phyloP scores from a whole-genome alignment of 768 basidiomycete species.

The Collybia nuda region DNA sequence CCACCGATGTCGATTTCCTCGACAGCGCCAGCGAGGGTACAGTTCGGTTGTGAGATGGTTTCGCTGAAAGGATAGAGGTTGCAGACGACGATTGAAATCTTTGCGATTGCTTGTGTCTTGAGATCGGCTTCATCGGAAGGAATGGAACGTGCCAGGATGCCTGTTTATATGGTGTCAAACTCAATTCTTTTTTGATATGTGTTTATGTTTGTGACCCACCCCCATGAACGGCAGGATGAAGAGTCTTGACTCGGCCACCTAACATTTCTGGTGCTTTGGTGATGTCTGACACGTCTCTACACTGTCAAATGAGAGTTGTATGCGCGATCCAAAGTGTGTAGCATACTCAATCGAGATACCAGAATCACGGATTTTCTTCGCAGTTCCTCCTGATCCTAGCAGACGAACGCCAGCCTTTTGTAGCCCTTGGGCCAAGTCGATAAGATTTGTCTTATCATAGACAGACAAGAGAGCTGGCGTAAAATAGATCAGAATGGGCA shows the following conservation, averaged over 20 bases:
- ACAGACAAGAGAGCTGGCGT: constrained; percentile 84
- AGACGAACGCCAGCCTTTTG: constrained; percentile 80
- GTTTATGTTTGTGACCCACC: constrained; percentile 43
- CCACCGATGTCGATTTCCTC: constrained; percentile 99
- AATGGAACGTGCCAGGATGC: constrained; percentile 92
- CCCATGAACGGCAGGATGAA: constrained; percentile 97
- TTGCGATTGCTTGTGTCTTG: constrained; percentile 77
- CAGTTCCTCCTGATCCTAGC: constrained; percentile 95
- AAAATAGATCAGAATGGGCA: too few species aligned
- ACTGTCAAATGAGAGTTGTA: neutral
- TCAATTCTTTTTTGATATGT: constrained; percentile 3
- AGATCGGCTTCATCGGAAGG: constrained; percentile 90
- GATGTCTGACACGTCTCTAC: constrained; percentile 94
- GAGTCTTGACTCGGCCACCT: constrained; percentile 95
- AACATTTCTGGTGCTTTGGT: constrained; percentile 99
- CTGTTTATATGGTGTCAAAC: constrained; percentile 35
- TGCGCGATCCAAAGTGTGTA: constrained; percentile 1
- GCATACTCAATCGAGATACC: constrained; percentile 89
- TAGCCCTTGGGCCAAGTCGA: constrained; percentile 88
- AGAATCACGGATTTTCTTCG: constrained; percentile 94
- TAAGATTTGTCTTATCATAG: constrained; percentile 90
- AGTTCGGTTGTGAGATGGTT: constrained; percentile 85
- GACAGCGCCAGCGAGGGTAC: constrained; percentile 89
- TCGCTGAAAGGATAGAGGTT: constrained; percentile 97
- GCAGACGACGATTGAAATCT: constrained; percentile 97